phyloP scores from a whole-genome alignment of 257 asterid genomes.

The Nicotiana undulata region DNA sequence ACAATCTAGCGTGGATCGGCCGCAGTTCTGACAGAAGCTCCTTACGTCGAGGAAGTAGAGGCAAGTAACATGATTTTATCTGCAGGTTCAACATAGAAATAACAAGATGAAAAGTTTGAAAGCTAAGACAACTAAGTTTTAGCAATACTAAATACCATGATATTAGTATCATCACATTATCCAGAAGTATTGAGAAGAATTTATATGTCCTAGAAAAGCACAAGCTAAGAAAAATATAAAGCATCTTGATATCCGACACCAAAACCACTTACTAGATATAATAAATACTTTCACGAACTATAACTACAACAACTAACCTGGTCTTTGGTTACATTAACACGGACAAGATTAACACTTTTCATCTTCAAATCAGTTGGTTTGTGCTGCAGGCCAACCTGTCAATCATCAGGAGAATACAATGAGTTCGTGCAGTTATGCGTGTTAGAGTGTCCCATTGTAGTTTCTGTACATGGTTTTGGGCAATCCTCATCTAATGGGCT shows the following conservation, averaged over 20 bases:
- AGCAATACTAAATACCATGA: not conserved
- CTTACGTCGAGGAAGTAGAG: conserved; percentile 60
- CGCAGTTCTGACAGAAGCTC: conserved; percentile 61
- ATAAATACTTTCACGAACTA: not conserved
- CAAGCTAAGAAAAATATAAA: not conserved
- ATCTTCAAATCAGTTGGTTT: conserved; percentile 49
- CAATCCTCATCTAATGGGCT: not conserved
- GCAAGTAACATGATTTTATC: conserved; percentile 63
- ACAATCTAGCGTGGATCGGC: conserved; percentile 54
- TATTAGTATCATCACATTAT: not conserved
- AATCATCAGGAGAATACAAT: not conserved
- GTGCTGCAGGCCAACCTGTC: conserved; percentile 82
- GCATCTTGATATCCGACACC: not conserved
- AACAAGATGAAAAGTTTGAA: conserved; percentile 5
- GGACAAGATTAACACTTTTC: conserved; percentile 56
- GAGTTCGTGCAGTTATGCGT: not conserved
- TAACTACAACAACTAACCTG: conserved; percentile 46
- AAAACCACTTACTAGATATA: not conserved
- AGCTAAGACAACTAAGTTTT: not conserved
- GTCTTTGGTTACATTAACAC: conserved; percentile 42
- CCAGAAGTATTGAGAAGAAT: not conserved
- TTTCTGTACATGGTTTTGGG: not conserved
- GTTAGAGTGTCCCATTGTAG: not conserved
- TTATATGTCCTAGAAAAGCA: not conserved
- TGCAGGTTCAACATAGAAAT: conserved; percentile 18